Base-by-base conservation (phyloP, 73 alveolate genomes). In the Paramecium pentaurelia region DNA sequence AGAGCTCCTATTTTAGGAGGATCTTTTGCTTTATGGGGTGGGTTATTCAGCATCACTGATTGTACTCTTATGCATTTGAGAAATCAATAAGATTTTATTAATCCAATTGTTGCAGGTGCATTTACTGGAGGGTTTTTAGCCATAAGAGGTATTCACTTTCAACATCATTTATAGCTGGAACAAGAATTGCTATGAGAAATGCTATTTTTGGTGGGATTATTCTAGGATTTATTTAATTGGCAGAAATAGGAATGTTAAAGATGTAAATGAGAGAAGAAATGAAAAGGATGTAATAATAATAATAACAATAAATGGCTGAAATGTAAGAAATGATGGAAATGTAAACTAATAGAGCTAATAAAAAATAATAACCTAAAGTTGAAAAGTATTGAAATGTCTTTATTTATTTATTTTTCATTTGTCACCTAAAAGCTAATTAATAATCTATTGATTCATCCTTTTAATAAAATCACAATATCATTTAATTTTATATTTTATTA, bases 1-100 rank as follows among this genome's bases (percentile, higher is more conserved):
- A 73, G 98, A 84, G 97, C 98, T 14, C 98, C 98, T 20, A 84
- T 95, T 93, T 86, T 95, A 11, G 98, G 98, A 87, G 98, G 98
- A 86, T 92, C 49, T 60, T 94, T 95, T 71, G 98, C 97, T n/a
- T 86, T 95, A 95, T 95, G 98, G 98, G 97, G 98, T 51, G 98
- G 96, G 10, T 83, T 93, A 84, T 95, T 95, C 87, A 86, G 95
- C 20, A 54, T 94, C n/a, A 60, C 88, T 86, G 97, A 94, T 75
- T 94, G 98, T 91, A 44, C 92, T 10, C 86, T 95, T 59, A 89
- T 94, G 34, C 94, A 92, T 87, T 49, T 49, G 85, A 77, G 98
- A 88, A 88, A 95, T 80, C 73, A 94, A 64, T 96, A 94, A 47
- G 98, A 95, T 47, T 94, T 92, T 44, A 75, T 49, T 60, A 94